A percentile compares a stretch with the other conserved stretches of the same genome.
Evolutionary conservation across 169 alveolate species (phyloP).

Genomic region (Eimeria zaria): DNA sequence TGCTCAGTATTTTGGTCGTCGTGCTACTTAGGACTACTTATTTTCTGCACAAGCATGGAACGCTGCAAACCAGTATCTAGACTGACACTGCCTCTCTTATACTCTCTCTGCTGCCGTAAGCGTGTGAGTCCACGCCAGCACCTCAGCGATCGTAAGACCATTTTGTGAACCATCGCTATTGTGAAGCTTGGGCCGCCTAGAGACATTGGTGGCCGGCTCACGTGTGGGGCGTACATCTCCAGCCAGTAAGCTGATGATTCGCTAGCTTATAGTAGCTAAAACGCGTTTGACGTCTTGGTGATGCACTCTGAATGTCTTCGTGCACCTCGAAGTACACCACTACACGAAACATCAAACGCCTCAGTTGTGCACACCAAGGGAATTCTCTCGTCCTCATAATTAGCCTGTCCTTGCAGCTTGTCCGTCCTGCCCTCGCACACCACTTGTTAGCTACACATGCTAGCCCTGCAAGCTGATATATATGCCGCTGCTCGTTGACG

Average conservation of each 20-base stretch:
- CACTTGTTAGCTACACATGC: background rate
- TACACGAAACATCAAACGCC: background rate
- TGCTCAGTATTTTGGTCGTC: background rate
- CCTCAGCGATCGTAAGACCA: background rate
- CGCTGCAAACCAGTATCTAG: background rate
- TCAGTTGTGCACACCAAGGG: background rate
- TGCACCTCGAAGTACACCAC: background rate
- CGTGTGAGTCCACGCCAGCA: background rate
- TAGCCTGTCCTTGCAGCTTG: background rate
- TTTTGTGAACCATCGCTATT: background rate
- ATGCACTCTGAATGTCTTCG: background rate
- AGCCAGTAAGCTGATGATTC: background rate
- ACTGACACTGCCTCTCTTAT: background rate
- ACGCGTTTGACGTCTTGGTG: background rate
- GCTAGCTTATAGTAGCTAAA: background rate
- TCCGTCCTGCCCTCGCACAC: conserved; percentile 6
- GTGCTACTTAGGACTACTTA: background rate
- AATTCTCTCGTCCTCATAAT: background rate
- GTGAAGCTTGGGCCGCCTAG: background rate
- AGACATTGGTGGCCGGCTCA: background rate
- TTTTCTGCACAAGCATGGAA: background rate
- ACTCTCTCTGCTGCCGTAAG: background rate
- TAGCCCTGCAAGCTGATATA: background rate
- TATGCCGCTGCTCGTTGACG: background rate
- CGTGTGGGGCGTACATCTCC: background rate